Base-by-base conservation (phyloP, 2,329 filamentous ascomycete species). In the Epichloe hybrida region DNA sequence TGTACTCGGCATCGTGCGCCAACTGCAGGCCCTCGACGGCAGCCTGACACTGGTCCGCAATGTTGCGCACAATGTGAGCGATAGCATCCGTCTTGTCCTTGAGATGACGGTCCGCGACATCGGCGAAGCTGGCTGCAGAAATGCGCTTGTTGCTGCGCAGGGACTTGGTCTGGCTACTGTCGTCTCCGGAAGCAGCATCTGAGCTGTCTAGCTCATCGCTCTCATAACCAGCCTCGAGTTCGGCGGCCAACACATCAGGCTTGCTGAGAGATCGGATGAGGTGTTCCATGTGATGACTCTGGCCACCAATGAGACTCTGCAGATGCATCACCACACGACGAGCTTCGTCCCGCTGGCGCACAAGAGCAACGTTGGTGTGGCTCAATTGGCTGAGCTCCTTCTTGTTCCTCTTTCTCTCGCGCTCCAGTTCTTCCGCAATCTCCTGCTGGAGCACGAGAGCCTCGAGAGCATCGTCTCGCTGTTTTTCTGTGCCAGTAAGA, bases 61-160 rank as follows among this genome's bases (percentile, higher is more conserved):
- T 98, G 73, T 95, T 97, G 66, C 93, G 88, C 70, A 98, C 96
- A 66, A 98, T 98, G 72, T 97, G 91, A 8, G 93, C 91, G 62
- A 98, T 98, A 23, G 93, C 91, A 66, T 98, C 93, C 17, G 93
- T 98, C 83, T 97, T 98, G 71, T 97, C 93, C 66, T 93, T 91
- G 50, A 98, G 81, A 66, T 97, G 89, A 55, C 90, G 88, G 69
- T 98, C 93, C 51, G 93, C 91, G 49, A 97, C 89, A 66, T 97
- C 93, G 55, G 83, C 83, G 74, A 97, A 91, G 75, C 86, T 94
- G 27, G 75, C 72, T 2, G 72, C 65, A 2, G 78, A 80, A 53
- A 73, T 66, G 45, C 77, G 73, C 68, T 79, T 75, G 68, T 65
- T 72, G 55, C 66, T 68, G 51, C 66, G 67, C 38, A 65, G 64